These are phyloP conservation scores for Lentinula sp. DNA, from an alignment of 768 basidiomycete species.

Conservation along the genomic window DNA sequence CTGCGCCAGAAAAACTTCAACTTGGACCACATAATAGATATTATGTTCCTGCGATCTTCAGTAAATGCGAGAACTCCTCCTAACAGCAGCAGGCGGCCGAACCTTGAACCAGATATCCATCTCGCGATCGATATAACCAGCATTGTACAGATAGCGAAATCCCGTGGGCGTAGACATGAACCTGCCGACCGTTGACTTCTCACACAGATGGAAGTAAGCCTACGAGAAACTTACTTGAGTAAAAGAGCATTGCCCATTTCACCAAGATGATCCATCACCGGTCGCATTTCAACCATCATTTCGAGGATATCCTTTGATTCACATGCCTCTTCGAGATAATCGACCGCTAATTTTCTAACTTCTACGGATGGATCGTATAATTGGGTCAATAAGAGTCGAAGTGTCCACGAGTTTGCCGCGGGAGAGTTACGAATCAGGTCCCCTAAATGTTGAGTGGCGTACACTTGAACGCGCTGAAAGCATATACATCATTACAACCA, in stretches of 20 bases:
- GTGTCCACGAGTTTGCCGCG: slow-evolving; percentile 77
- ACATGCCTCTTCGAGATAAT: slow-evolving; percentile 86
- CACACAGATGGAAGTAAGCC: not conserved
- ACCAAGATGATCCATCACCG: slow-evolving; percentile 91
- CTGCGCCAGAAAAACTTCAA: slow-evolving; percentile 86
- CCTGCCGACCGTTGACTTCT: slow-evolving; percentile 30
- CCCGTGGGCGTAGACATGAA: slow-evolving; percentile 94
- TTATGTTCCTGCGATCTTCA: slow-evolving; percentile 71
- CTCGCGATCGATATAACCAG: slow-evolving; percentile 89
- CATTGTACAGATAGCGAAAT: slow-evolving; percentile 86
- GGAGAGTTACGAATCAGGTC: slow-evolving; percentile 63
- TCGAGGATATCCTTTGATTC: slow-evolving; percentile 79
- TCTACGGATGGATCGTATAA: slow-evolving; percentile 89
- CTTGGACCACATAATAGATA: slow-evolving; percentile 85
- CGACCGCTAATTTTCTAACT: slow-evolving; percentile 87
- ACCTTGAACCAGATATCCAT: slow-evolving; percentile 97
- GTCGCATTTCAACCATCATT: slow-evolving; percentile 90
- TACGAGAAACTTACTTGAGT: slow-evolving; percentile 56
- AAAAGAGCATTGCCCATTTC: slow-evolving; percentile 86
- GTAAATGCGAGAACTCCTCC: slow-evolving; percentile 6
- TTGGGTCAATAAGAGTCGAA: slow-evolving; percentile 89
- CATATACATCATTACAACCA: not conserved
- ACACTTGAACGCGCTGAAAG: slow-evolving; percentile 74
- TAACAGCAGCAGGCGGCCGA: slow-evolving; percentile 17
- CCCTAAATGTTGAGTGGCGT: slow-evolving; percentile 85